Conservation (phyloP, 1,284 basidiomycete genomes). For the Exobasidium rhododendri region DNA sequence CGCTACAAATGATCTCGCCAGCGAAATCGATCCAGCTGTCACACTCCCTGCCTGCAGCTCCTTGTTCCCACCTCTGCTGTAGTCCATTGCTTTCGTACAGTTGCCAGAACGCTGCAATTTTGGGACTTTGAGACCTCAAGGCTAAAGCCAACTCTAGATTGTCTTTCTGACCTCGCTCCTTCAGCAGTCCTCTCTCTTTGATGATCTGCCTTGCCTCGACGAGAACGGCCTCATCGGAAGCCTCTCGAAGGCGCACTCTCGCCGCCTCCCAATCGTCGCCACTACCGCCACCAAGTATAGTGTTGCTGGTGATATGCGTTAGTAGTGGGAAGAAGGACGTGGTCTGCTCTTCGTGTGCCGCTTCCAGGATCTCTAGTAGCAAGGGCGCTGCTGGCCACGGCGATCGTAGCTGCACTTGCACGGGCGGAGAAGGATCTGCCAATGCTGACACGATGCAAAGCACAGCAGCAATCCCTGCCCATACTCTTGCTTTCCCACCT, state of each 20-base stretch:
- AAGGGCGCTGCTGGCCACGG: slow-evolving; percentile 75
- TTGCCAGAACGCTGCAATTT: slow-evolving; percentile 45
- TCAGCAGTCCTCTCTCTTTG: slow-evolving; percentile 11
- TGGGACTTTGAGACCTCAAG: slow-evolving; percentile 34
- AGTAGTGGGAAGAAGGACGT: slow-evolving; percentile 35
- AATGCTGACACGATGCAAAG: neutral
- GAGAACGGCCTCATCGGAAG: slow-evolving; percentile 11
- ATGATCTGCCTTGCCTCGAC: slow-evolving; percentile 5
- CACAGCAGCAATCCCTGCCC: slow-evolving; percentile 2
- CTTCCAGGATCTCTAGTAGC: slow-evolving; percentile 77
- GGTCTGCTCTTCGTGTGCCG: slow-evolving; percentile 30
- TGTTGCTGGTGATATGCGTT: slow-evolving; percentile 20
- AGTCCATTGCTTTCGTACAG: slow-evolving; percentile 17
- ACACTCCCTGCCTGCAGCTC: slow-evolving; percentile 16
- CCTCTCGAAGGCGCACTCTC: neutral
- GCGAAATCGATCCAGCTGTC: slow-evolving; percentile 35
- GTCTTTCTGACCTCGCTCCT: slow-evolving; percentile 15
- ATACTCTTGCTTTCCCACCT: too few species aligned
- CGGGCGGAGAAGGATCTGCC: slow-evolving; percentile 62
- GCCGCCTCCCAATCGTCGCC: neutral
- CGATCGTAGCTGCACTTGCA: slow-evolving; percentile 73
- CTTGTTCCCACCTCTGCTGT: slow-evolving; percentile 5
- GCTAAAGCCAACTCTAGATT: slow-evolving; percentile 38
- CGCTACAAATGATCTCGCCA: slow-evolving; percentile 32
- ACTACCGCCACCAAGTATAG: slow-evolving; percentile 3